phyloP scores from a whole-genome alignment of 1,284 basidiomycete species.

The Rhodotorula sp. region DNA sequence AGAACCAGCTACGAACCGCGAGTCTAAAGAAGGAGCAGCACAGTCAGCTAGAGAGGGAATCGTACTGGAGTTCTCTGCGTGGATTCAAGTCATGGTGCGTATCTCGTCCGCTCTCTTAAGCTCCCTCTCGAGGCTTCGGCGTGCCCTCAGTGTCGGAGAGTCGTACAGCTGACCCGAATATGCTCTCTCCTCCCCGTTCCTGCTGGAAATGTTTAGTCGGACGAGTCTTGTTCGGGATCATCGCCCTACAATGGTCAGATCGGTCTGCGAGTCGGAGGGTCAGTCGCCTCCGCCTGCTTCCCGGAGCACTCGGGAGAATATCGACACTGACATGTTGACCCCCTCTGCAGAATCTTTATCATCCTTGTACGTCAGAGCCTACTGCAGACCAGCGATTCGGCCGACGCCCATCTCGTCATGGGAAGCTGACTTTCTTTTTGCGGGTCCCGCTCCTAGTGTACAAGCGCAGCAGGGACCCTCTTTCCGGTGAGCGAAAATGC shows the following conservation, averaged over 20 bases:
- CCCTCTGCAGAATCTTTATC: slow-evolving; percentile 69
- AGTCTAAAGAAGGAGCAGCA: too few relatives aligned
- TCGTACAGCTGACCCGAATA: too few relatives aligned
- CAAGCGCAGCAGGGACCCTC: slow-evolving; percentile 60
- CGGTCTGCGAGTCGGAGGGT: slow-evolving; percentile 56
- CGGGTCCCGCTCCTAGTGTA: not conserved
- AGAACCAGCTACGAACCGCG: too few relatives aligned
- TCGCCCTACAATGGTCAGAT: slow-evolving; percentile 37
- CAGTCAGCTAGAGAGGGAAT: not conserved
- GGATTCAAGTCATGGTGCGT: not conserved
- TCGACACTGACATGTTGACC: not conserved
- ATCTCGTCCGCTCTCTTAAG: not conserved
- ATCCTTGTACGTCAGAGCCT: slow-evolving; percentile 58
- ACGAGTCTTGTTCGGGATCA: slow-evolving; percentile 8
- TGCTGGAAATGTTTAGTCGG: not conserved
- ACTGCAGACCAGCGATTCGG: not conserved
- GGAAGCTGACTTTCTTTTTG: not conserved
- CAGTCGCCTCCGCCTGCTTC: not conserved
- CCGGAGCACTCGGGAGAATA: not conserved
- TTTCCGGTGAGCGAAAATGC: slow-evolving; percentile 63
- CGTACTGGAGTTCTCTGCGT: not conserved
- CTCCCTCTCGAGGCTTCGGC: not conserved
- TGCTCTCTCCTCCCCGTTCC: not conserved
- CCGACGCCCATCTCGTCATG: not conserved
- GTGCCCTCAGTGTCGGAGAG: not conserved